A percentile compares a stretch with the other conserved stretches of the same genome.
Conservation (phyloP, 2,329 filamentous ascomycete genomes). For the Aspergillus puulaauensis region DNA sequence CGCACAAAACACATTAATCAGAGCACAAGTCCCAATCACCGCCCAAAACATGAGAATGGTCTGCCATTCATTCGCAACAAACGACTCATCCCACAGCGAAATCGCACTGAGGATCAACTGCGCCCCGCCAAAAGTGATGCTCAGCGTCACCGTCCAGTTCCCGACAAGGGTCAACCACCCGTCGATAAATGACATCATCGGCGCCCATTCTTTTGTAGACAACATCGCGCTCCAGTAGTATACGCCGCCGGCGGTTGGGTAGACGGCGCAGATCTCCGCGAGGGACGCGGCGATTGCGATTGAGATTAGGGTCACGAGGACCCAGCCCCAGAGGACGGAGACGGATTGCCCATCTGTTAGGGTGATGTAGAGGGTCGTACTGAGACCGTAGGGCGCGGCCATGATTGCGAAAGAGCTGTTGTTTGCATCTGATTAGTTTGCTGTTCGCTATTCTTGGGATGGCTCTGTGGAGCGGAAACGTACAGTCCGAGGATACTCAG, state of each 20-base stretch:
- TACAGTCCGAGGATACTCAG: conserved; percentile 65
- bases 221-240: conserved; percentile 74
- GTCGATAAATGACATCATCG: conserved; percentile 67
- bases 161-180: conserved; percentile 72
- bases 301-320: conserved; percentile 64
- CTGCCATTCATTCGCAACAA: conserved; percentile 66
- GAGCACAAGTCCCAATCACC: conserved; percentile 64
- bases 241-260: conserved; percentile 66
- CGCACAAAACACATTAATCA: conserved; percentile 64
- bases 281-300: conserved; percentile 64
- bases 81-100: conserved; percentile 68
- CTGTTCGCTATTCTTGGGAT: background rate
- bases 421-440: background rate
- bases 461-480: conserved; percentile 1
- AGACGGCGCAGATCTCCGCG: conserved; percentile 69
- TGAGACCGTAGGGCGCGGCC: conserved; percentile 68
- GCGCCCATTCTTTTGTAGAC: conserved; percentile 63
- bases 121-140: conserved; percentile 71
- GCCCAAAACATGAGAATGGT: conserved; percentile 72
- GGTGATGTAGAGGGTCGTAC: conserved; percentile 67
- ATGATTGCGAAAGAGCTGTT: conserved; percentile 69
- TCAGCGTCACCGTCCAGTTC: conserved; percentile 68
- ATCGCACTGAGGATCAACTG: conserved; percentile 68
- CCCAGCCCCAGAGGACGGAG: conserved; percentile 70
- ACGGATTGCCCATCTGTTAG: conserved; percentile 68